Evolutionary conservation across 2,329 filamentous ascomycete genomes (phyloP).

Genomic region (Phialophora verrucosa): DNA sequence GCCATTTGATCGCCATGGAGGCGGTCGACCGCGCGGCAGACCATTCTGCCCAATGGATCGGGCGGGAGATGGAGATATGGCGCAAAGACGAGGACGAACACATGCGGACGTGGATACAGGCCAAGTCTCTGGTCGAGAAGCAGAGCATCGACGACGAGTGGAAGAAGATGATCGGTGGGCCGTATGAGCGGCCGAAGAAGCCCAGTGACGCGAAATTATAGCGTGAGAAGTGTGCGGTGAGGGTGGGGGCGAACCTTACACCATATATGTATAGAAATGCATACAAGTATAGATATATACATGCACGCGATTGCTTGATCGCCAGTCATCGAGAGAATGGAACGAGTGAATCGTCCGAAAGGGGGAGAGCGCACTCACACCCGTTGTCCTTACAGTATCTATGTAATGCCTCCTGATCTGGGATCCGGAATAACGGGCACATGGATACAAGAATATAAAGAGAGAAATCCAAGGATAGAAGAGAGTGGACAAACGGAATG

Average conservation of each 20-base stretch:
- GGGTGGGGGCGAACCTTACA: background rate
- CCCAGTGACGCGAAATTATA: slow-evolving; percentile 38
- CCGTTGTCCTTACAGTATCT: too few species aligned
- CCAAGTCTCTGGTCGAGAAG: slow-evolving; percentile 37
- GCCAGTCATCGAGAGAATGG: background rate
- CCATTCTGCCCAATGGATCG: slow-evolving; percentile 36
- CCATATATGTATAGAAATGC: background rate
- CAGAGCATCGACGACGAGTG: slow-evolving; percentile 39
- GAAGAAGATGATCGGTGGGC: slow-evolving; percentile 38
- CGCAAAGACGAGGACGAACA: slow-evolving; percentile 37
- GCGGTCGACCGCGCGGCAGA: slow-evolving; percentile 39
- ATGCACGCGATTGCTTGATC: too few species aligned
- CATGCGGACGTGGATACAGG: slow-evolving; percentile 30
- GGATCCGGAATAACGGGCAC: too few species aligned
- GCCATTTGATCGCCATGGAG: slow-evolving; percentile 42
- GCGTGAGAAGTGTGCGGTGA: background rate
- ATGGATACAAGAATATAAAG: too few species aligned
- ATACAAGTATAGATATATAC: background rate
- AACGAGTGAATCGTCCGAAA: background rate
- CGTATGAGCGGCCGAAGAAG: slow-evolving; percentile 28
- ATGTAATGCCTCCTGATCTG: too few species aligned
- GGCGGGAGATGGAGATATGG: slow-evolving; percentile 36
- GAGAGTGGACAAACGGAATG: too few species aligned
- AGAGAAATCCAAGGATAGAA: too few species aligned
- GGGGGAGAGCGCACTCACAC: too few species aligned